Evolutionary conservation across 2,329 filamentous ascomycete genomes (phyloP), one percentile per base, ranked within the genome.

Genomic region (Aplosporella prunicola): DNA sequence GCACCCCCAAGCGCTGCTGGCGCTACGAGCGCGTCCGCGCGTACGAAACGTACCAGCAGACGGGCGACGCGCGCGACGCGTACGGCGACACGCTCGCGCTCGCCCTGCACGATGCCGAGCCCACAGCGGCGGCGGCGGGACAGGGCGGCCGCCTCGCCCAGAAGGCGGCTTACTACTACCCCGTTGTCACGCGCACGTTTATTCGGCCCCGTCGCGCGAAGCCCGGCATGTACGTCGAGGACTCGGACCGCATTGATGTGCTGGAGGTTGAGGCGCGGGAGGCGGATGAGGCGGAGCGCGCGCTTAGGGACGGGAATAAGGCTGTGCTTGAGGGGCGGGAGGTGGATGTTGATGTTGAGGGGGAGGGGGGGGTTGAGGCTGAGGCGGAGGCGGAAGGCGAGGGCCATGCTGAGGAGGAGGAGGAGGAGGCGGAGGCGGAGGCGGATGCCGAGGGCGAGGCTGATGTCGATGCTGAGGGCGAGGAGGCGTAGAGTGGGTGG

Each of bases 131-230:
- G 2, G 35, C 18, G 32, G 20, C 32, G 6, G 32, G 32, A 5
- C 9, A n/a, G 27, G 51, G 48, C n/a, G 55, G 57, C 23, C 45
- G 48, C 9, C 46, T 46, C 14, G 64, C 60, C 41, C 57, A 60
- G 43, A 71, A 70, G 49, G 75, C 64, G 1, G 76, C 76, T 10
- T 80, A 76, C 53, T 76, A 75, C 52, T 79, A 79, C 43, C 74
- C 75, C 0, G 70, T 80, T 37, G 55, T 69, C 14, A 68, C 71
- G 49, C 69, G 71, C 50, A 70, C 69, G n/a, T 65, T 64, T 15
- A 61, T 80, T 32, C 51, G 64, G 30, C 61, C 64, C 17, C 56
- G 31, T 9, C 24, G 61, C 35, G 63, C 61, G 35, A 63, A 58
- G 22, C 62, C 63, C 31, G 58, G 66, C 47, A 42, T 55, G 52